phyloP scores from a whole-genome alignment of 2,329 filamentous ascomycete species.

The Cercospora zeae-maydis region DNA sequence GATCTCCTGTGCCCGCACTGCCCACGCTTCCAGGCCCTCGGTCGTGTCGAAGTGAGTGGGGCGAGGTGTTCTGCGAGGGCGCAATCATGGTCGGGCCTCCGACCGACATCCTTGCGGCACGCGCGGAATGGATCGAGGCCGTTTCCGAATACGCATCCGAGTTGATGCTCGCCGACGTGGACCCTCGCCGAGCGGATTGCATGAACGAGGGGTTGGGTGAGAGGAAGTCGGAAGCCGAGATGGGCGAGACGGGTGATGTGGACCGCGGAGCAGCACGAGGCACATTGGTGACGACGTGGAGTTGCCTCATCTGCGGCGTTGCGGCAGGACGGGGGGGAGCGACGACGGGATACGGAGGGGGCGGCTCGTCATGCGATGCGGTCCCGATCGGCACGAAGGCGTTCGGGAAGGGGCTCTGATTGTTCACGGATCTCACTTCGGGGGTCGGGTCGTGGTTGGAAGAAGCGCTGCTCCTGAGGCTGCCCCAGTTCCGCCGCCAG shows the following conservation, averaged over 20 bases:
- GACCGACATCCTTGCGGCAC: slow-evolving; percentile 19
- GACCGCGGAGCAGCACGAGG: neutral
- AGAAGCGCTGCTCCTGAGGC: slow-evolving; percentile 18
- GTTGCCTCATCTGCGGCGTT: neutral
- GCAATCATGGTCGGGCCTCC: slow-evolving; percentile 10
- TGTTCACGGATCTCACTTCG: slow-evolving; percentile 13
- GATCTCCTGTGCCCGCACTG: neutral
- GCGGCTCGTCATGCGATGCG: slow-evolving; percentile 3
- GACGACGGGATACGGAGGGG: neutral
- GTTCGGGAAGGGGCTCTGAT: slow-evolving; percentile 3
- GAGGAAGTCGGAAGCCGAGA: neutral
- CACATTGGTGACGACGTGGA: neutral
- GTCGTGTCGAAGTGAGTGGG: neutral
- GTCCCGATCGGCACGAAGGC: slow-evolving; percentile 23
- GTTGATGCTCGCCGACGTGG: slow-evolving; percentile 23
- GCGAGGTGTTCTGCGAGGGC: neutral
- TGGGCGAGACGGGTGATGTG: neutral
- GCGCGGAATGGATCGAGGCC: slow-evolving; percentile 28
- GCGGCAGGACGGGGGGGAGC: neutral
- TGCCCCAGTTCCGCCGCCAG: slow-evolving; percentile 20
- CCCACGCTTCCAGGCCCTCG: neutral
- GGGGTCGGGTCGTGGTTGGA: slow-evolving; percentile 2
- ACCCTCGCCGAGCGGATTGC: neutral
- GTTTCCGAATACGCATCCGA: slow-evolving; percentile 30
- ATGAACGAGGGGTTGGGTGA: slow-evolving; percentile 1